Evolutionary conservation across 225 moss, liverwort and hornwort species (phyloP).

Genomic region (Polytrichum formosum): DNA sequence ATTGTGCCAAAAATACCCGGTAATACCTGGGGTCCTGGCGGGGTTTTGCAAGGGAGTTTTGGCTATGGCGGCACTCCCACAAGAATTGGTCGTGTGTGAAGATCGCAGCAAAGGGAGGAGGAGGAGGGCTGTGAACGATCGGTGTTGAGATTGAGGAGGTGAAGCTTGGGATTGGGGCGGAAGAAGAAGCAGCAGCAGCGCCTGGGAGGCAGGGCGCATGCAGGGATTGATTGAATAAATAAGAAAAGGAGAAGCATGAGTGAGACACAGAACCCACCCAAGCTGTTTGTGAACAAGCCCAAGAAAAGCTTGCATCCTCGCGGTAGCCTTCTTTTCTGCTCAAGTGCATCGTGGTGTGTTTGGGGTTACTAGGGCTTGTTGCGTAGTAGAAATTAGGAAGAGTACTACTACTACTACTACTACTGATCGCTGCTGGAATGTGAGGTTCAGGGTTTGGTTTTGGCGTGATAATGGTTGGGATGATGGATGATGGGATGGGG

Average conservation of each 20-base stretch:
- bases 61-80: too few relatives aligned
- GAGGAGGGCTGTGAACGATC: too few relatives aligned
- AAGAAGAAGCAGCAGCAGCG: too few relatives aligned
- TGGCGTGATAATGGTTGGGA: constrained; percentile 4
- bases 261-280: constrained; percentile 52
- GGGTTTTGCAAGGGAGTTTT: too few relatives aligned
- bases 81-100: too few relatives aligned
- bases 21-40: too few relatives aligned
- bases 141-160: too few relatives aligned
- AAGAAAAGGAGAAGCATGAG: constrained; percentile 36
- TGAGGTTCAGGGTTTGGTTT: neutral
- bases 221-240: neutral
- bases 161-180: too few relatives aligned
- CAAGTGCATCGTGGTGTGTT: neutral
- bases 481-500: constrained; percentile 14
- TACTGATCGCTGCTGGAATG: neutral
- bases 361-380: neutral
- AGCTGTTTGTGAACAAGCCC: constrained; percentile 61
- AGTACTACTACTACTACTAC: neutral
- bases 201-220: too few relatives aligned
- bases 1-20: too few relatives aligned
- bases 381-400: neutral
- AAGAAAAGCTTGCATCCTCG: constrained; percentile 49
- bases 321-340: constrained; percentile 32
- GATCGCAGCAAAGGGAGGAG: too few relatives aligned